Evolutionary conservation across 2,329 filamentous ascomycete species (phyloP).

Genomic region (Claviceps quebecensis): DNA sequence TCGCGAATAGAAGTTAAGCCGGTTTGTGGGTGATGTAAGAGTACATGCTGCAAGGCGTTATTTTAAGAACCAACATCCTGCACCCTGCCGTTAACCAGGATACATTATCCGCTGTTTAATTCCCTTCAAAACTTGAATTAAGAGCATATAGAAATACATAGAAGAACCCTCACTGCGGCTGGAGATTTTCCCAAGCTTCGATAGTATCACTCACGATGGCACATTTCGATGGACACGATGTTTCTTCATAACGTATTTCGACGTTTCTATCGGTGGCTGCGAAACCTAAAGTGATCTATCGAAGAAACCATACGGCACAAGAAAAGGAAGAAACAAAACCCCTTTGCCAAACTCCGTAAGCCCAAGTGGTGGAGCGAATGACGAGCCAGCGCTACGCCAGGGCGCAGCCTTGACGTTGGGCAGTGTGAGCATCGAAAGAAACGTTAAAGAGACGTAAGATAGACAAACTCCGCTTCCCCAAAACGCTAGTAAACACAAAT

Average conservation of each 20-base stretch:
- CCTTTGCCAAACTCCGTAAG: neutral
- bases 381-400: neutral
- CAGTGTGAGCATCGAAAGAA: neutral
- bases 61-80: no score
- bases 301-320: neutral
- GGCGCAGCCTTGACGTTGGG: neutral
- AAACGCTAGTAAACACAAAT: neutral
- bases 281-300: neutral
- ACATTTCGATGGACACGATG: neutral
- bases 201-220: no score
- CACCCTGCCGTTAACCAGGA: no score
- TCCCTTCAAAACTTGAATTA: no score
- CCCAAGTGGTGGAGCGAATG: neutral
- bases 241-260: neutral
- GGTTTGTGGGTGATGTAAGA: neutral
- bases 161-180: no score
- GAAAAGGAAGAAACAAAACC: neutral
- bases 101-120: no score
- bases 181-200: no score
- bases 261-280: neutral
- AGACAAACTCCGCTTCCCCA: neutral
- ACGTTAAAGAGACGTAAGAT: neutral
- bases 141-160: no score
- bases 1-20: conserved; percentile 24
- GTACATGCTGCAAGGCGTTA: no score